A percentile compares a stretch with the other conserved stretches of the same genome.
These are phyloP conservation scores for Fusarium duplospermum DNA, from an alignment of 2,329 filamentous ascomycete species.

Conservation along the genomic window DNA sequence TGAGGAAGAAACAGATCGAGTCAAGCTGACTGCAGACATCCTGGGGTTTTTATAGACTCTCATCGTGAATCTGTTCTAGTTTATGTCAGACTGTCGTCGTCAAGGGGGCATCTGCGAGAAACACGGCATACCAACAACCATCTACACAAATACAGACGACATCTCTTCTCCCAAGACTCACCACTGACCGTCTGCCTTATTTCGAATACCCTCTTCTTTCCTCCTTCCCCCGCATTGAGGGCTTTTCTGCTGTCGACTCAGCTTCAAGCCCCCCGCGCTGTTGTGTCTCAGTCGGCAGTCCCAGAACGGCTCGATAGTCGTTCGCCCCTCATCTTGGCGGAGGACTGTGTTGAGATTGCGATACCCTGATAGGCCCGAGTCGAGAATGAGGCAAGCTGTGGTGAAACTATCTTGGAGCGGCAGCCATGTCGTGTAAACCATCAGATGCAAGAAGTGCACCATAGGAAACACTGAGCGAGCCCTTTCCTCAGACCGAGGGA, in stretches of 20 bases:
- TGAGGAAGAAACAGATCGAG: not conserved
- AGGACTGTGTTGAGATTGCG: constrained; percentile 15
- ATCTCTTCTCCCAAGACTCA: not conserved
- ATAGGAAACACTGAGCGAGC: not conserved
- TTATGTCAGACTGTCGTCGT: constrained; percentile 9
- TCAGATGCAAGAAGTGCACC: constrained; percentile 3
- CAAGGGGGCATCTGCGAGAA: not conserved
- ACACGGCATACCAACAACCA: not conserved
- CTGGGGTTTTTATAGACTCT: constrained; percentile 23
- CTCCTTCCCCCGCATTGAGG: not conserved
- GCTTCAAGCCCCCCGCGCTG: constrained; percentile 33
- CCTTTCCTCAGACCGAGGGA: not conserved
- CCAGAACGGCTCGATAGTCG: constrained; percentile 21
- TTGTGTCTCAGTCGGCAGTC: constrained; percentile 28
- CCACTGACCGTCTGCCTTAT: not conserved
- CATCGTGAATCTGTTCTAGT: not conserved
- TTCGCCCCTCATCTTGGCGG: constrained; percentile 30
- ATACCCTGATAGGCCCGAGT: constrained; percentile 27
- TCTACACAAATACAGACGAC: not conserved
- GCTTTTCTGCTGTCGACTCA: not conserved
- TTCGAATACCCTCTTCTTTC: not conserved
- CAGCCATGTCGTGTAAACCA: constrained; percentile 4
- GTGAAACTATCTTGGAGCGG: constrained; percentile 28
- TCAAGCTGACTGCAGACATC: not conserved
- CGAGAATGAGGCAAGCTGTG: constrained; percentile 13